Conservation (phyloP, 2,329 filamentous ascomycete genomes). For the Colletotrichum trifolii region DNA sequence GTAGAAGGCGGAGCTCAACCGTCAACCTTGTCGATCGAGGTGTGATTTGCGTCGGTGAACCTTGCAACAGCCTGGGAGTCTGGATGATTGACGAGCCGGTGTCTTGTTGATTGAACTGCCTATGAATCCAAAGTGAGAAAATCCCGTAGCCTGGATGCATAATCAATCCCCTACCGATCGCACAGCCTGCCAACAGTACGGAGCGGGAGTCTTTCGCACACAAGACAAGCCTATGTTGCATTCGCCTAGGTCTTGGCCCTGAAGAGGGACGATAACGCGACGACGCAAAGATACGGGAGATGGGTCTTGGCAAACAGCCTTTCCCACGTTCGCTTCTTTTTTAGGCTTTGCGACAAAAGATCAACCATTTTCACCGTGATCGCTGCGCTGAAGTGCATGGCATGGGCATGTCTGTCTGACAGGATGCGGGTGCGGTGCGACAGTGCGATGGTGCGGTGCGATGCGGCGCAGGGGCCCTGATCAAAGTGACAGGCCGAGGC, state of each 20-base stretch:
- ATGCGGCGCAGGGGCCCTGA: constrained; percentile 1
- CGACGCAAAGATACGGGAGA: constrained; percentile 24
- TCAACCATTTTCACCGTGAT: background rate
- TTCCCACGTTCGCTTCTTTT: constrained; percentile 17
- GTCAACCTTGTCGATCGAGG: constrained; percentile 5
- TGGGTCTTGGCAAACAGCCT: constrained; percentile 15
- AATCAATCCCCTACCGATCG: background rate
- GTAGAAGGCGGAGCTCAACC: constrained; percentile 11
- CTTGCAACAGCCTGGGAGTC: constrained; percentile 15
- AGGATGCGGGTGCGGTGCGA: background rate
- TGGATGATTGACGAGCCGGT: constrained; percentile 20
- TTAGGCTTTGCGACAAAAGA: constrained; percentile 19
- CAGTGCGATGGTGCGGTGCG: background rate
- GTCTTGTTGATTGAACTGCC: constrained; percentile 21
- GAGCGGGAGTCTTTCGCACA: background rate
- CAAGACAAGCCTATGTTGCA: constrained; percentile 4
- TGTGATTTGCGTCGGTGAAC: constrained; percentile 4
- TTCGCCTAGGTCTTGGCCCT: constrained; percentile 8
- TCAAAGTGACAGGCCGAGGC: background rate
- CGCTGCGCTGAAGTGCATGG: constrained; percentile 13
- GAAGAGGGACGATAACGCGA: constrained; percentile 6
- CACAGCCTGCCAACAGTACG: background rate
- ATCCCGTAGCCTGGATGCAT: background rate
- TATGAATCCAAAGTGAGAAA: background rate
- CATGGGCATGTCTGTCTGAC: constrained; percentile 6